Percentiles rank a stretch among this genome's conserved stretches.
Evolutionary conservation across 352 stramenopile species (phyloP).

Genomic region (Elongisporangium senticosum): DNA sequence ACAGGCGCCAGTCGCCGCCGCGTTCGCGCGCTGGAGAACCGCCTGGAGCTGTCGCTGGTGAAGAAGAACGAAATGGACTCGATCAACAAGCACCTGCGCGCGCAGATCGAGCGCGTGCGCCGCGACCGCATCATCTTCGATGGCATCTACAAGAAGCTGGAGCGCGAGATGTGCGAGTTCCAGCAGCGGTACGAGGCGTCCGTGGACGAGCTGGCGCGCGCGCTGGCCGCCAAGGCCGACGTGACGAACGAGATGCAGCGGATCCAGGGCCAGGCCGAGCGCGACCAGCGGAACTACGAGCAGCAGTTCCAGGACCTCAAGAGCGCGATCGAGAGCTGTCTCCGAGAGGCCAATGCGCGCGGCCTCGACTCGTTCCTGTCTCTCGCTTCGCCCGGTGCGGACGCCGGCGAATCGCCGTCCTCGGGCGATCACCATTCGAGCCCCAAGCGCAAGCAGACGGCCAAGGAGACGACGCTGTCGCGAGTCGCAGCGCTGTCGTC

Average conservation of each 20-base stretch:
- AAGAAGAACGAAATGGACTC: slow-evolving; percentile 82
- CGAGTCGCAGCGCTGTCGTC: slow-evolving; percentile 51
- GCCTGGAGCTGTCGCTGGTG: slow-evolving; percentile 65
- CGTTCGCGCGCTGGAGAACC: slow-evolving; percentile 60
- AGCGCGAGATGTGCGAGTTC: slow-evolving; percentile 58
- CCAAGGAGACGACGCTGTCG: slow-evolving; percentile 32
- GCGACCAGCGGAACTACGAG: slow-evolving; percentile 55
- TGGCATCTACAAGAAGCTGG: slow-evolving; percentile 83
- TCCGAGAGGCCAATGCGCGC: slow-evolving; percentile 21
- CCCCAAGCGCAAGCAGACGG: slow-evolving; percentile 7
- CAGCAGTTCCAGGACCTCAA: slow-evolving; percentile 61
- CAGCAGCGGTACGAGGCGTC: slow-evolving; percentile 42
- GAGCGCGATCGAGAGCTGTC: slow-evolving; percentile 41
- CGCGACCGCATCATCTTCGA: slow-evolving; percentile 75
- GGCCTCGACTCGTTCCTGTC: slow-evolving; percentile 9
- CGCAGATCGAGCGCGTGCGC: slow-evolving; percentile 63
- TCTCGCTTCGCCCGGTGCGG: neutral
- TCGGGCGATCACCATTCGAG: slow-evolving; percentile 8
- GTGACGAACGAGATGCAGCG: slow-evolving; percentile 41
- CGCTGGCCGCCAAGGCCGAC: slow-evolving; percentile 33
- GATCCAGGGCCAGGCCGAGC: slow-evolving; percentile 41
- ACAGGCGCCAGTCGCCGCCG: slow-evolving; percentile 37
- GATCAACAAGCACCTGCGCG: slow-evolving; percentile 71
- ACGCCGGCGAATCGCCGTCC: neutral
- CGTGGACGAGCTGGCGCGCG: slow-evolving; percentile 34